These are phyloP conservation scores for Raphanus sativus DNA, from an alignment of 345 rosid species.

Conservation along the genomic window DNA sequence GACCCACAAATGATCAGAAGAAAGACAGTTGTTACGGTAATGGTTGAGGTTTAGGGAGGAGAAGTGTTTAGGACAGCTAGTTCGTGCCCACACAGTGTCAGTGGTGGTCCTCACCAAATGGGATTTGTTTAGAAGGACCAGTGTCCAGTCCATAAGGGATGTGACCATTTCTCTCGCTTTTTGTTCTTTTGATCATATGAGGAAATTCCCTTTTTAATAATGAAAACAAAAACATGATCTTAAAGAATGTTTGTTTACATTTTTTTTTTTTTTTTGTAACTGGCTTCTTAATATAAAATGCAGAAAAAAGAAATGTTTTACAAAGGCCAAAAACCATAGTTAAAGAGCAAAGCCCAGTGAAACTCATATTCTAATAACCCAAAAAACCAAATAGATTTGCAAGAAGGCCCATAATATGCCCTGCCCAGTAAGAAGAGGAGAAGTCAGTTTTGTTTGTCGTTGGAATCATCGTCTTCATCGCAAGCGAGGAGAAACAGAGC, in stretches of 20 bases:
- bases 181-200: neutral
- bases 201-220: neutral
- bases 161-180: slow-evolving; percentile 30
- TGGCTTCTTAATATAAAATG: no score
- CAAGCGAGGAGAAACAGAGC: no score
- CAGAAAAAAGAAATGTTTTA: no score
- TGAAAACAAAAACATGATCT: neutral
- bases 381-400: no score
- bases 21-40: slow-evolving; percentile 29
- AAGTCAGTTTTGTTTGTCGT: no score
- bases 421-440: no score
- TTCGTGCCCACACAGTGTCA: slow-evolving; percentile 39
- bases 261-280: no score
- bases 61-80: slow-evolving; percentile 8
- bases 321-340: no score
- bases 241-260: slow-evolving; percentile 29
- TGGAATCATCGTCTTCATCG: no score
- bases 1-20: slow-evolving; percentile 22
- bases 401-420: no score
- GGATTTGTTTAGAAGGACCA: slow-evolving; percentile 34
- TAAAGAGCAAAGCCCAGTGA: no score
- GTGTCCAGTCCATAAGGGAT: slow-evolving; percentile 31
- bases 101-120: slow-evolving; percentile 37
- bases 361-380: no score
- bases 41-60: slow-evolving; percentile 11